A percentile compares a stretch with the other conserved stretches of the same genome.
phyloP scores from a whole-genome alignment of 2,329 filamentous ascomycete species.

The Penicillium sp. region DNA sequence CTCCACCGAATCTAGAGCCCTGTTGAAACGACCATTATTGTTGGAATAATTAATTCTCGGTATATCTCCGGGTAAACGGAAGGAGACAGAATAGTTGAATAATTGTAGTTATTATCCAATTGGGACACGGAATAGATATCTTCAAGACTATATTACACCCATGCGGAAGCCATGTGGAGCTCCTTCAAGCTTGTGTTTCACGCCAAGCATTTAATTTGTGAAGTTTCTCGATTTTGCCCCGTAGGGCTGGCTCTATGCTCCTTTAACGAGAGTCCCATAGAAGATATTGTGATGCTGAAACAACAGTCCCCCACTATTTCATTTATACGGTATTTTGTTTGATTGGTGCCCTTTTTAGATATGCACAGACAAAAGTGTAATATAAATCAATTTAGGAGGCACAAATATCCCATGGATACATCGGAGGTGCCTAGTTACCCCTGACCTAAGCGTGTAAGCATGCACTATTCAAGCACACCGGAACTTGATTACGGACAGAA shows the following conservation, averaged over 20 bases:
- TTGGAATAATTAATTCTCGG: background rate
- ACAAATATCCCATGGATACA: too few species aligned
- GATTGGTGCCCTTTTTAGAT: background rate
- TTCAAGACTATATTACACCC: background rate
- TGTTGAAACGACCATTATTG: background rate
- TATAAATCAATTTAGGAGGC: background rate
- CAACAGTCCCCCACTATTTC: background rate
- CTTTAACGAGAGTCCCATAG: background rate
- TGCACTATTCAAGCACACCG: background rate
- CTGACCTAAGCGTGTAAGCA: background rate
- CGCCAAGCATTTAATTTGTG: background rate
- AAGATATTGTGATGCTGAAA: background rate
- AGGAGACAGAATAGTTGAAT: background rate
- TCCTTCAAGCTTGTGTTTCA: constrained; percentile 6
- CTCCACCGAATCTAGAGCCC: background rate
- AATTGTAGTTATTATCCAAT: background rate
- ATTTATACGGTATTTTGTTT: background rate
- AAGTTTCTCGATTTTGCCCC: background rate
- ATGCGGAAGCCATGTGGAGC: background rate
- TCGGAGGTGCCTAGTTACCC: background rate
- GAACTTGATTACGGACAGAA: background rate
- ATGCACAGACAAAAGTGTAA: background rate
- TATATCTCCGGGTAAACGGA: constrained; percentile 1
- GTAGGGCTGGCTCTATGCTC: background rate
- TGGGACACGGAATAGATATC: background rate